phyloP scores from a whole-genome alignment of 2,329 filamentous ascomycete genomes.

The Arthrinium phaeospermum region DNA sequence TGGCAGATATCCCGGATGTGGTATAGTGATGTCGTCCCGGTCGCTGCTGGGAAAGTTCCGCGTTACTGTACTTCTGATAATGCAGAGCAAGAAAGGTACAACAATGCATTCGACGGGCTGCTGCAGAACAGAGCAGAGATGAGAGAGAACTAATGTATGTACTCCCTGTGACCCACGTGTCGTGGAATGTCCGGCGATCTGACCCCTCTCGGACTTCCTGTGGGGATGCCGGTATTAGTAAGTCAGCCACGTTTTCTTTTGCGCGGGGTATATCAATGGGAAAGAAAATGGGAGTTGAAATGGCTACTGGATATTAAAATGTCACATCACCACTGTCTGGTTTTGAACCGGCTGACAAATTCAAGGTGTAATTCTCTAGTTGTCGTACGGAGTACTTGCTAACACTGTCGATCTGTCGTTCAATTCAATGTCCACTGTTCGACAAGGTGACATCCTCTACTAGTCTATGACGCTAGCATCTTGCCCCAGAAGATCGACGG shows the following conservation, averaged over 20 bases:
- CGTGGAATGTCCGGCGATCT: background rate
- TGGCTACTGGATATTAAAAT: background rate
- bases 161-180: background rate
- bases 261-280: background rate
- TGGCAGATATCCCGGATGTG: background rate
- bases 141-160: background rate
- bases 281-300: background rate
- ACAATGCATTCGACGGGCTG: background rate
- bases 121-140: background rate
- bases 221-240: constrained; percentile 9
- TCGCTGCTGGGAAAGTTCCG: background rate
- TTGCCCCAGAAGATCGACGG: background rate
- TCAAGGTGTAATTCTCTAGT: too few species aligned
- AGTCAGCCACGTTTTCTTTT: background rate
- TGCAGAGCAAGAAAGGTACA: background rate
- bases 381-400: too few species aligned
- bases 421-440: background rate
- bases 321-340: too few species aligned
- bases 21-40: background rate
- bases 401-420: too few species aligned
- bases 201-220: background rate
- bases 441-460: background rate
- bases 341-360: too few species aligned
- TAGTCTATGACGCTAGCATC: background rate
- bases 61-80: background rate